Conservation (phyloP, 306 rosid genomes). For the Trifolium fragiferum region DNA sequence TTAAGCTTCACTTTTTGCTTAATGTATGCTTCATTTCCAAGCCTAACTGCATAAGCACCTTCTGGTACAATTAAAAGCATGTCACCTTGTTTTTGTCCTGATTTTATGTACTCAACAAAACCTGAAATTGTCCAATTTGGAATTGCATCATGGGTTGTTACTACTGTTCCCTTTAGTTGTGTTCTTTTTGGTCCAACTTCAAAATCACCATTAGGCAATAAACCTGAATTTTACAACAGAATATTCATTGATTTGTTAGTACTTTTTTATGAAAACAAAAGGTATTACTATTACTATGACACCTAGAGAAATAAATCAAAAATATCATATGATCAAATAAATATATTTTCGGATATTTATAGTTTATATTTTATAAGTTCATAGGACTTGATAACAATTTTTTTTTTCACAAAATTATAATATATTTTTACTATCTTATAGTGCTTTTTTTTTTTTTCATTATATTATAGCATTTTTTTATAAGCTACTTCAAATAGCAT, state of each 20-base stretch:
- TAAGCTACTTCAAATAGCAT: too few relatives aligned
- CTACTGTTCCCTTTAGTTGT: conserved; percentile 62
- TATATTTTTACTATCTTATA: too few relatives aligned
- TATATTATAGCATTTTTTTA: too few relatives aligned
- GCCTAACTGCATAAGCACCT: conserved; percentile 70
- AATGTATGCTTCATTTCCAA: conserved; percentile 77
- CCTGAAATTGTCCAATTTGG: conserved; percentile 76
- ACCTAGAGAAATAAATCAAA: too few relatives aligned
- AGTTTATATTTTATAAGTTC: too few relatives aligned
- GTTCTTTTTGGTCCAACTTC: conserved; percentile 64
- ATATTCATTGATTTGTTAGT: not conserved
- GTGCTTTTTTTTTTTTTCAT: too few relatives aligned
- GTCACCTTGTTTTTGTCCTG: conserved; percentile 87
- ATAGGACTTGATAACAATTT: too few relatives aligned
- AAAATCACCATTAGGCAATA: conserved; percentile 73
- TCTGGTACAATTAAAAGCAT: conserved; percentile 73
- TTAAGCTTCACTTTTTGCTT: conserved; percentile 59
- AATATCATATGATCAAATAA: too few relatives aligned
- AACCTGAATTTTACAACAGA: conserved; percentile 47
- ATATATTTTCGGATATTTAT: too few relatives aligned
- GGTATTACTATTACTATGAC: too few relatives aligned
- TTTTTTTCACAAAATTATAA: too few relatives aligned
- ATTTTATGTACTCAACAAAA: conserved; percentile 70
- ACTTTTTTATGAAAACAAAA: too few relatives aligned
- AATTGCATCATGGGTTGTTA: conserved; percentile 44